Conservation (phyloP, 2,329 filamentous ascomycete species). For the Venturia oleaginea region DNA sequence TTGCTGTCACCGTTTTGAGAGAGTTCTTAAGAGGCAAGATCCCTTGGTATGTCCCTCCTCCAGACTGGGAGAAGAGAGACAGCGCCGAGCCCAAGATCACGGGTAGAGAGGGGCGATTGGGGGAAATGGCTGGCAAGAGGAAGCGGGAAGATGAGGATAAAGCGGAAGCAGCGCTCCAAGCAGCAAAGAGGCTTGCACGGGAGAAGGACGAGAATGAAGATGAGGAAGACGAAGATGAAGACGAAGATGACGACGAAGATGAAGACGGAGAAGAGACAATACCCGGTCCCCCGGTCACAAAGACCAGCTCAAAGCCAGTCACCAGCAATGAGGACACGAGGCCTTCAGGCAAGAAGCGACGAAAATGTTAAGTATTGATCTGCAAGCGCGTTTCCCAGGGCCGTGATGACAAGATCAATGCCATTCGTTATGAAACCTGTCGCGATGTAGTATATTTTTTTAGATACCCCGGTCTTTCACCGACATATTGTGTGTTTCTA, state of each 20-base stretch:
- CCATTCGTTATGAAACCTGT: conserved; percentile 28
- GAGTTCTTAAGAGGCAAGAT: conserved; percentile 94
- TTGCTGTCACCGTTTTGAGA: conserved; percentile 93
- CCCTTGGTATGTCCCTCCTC: conserved; percentile 87
- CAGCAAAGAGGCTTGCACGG: conserved; percentile 37
- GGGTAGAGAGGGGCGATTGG: conserved; percentile 67
- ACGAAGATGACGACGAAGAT: conserved; percentile 15
- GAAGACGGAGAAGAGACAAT: background rate
- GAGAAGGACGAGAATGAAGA: conserved; percentile 27
- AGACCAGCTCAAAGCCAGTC: background rate
- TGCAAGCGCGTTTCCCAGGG: background rate
- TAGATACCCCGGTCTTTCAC: background rate
- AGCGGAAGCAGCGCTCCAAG: conserved; percentile 14
- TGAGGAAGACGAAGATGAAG: conserved; percentile 21
- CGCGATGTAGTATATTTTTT: conserved; percentile 30
- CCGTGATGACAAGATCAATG: background rate
- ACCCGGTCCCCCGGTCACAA: background rate
- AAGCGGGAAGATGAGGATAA: conserved; percentile 41
- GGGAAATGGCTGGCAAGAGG: conserved; percentile 68
- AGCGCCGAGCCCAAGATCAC: conserved; percentile 48
- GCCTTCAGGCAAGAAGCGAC: background rate
- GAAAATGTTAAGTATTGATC: background rate
- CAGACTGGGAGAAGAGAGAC: conserved; percentile 49
- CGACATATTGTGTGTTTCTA: background rate
- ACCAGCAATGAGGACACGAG: background rate